These are phyloP conservation scores for Chrysoporthe deuterocubensis DNA, from an alignment of 2,329 filamentous ascomycete species.

Conservation along the genomic window DNA sequence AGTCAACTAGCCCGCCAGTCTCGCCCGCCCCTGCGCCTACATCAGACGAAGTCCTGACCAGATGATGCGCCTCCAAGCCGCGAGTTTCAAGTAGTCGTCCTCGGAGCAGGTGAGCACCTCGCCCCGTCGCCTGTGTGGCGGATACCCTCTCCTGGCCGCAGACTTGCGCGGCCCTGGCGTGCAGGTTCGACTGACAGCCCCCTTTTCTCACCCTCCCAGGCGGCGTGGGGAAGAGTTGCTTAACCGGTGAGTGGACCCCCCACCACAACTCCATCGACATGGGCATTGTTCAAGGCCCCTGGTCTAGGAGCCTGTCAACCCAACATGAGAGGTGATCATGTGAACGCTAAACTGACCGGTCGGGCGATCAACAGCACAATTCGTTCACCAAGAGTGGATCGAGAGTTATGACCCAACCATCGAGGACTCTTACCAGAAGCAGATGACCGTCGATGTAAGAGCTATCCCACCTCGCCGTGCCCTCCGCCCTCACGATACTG, in stretches of 20 bases:
- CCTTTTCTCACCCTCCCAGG: constrained; percentile 51
- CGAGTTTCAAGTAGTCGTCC: constrained; percentile 82
- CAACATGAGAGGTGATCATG: constrained; percentile 24
- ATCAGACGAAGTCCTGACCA: constrained; percentile 10
- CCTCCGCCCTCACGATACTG: constrained; percentile 35
- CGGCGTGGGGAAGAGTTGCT: constrained; percentile 89
- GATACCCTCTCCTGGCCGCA: constrained; percentile 18
- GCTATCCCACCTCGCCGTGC: constrained; percentile 41
- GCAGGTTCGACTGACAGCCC: constrained; percentile 15
- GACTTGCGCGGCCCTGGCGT: constrained; percentile 1
- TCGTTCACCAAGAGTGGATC: constrained; percentile 93
- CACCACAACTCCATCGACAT: constrained; percentile 22
- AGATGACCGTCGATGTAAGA: constrained; percentile 82
- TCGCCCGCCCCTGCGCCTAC: not conserved
- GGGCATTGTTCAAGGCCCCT: constrained; percentile 29
- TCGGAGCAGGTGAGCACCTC: constrained; percentile 69
- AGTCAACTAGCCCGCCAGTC: constrained; percentile 12
- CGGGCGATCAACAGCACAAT: constrained; percentile 67
- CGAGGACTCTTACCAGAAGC: constrained; percentile 76
- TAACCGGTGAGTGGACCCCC: constrained; percentile 69
- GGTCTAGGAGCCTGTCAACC: constrained; percentile 23
- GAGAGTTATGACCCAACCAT: constrained; percentile 84
- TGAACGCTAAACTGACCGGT: constrained; percentile 28
- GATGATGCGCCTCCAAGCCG: constrained; percentile 51
- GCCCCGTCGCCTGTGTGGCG: constrained; percentile 29